Evolutionary conservation across 164 flowering plant species (phyloP).

Genomic region (Vitis rupestris): DNA sequence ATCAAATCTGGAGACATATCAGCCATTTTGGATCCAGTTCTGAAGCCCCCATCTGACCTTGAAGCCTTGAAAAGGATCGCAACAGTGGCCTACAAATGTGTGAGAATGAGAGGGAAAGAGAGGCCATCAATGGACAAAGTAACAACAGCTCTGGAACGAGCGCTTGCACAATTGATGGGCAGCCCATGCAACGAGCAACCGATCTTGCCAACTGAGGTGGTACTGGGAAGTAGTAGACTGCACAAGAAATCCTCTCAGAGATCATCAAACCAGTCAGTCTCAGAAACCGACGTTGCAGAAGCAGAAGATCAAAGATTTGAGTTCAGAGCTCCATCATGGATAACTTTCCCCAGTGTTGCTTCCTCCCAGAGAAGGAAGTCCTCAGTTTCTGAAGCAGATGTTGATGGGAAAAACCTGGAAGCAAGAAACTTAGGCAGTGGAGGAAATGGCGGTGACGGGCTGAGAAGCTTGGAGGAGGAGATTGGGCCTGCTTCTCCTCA

Average conservation of each 20-base stretch:
- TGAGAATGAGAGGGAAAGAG: slow-evolving; percentile 92
- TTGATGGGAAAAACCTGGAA: slow-evolving; percentile 52
- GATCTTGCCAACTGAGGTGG: slow-evolving; percentile 90
- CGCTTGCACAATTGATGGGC: slow-evolving; percentile 85
- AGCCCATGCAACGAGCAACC: slow-evolving; percentile 83
- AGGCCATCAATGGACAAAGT: slow-evolving; percentile 98
- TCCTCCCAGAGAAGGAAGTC: slow-evolving; percentile 95
- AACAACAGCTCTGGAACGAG: slow-evolving; percentile 80
- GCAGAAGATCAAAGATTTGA: slow-evolving; percentile 78
- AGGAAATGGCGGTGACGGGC: slow-evolving; percentile 44
- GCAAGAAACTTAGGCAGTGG: slow-evolving; percentile 32
- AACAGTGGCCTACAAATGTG: slow-evolving; percentile 81
- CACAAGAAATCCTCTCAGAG: slow-evolving; percentile 87
- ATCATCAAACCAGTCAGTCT: slow-evolving; percentile 64
- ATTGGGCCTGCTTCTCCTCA: slow-evolving; percentile 94
- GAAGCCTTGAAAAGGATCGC: slow-evolving; percentile 81
- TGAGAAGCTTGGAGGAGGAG: slow-evolving; percentile 86
- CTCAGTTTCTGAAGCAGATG: slow-evolving; percentile 77
- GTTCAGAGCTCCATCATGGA: slow-evolving; percentile 95
- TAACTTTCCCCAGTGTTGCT: slow-evolving; percentile 91
- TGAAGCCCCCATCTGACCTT: slow-evolving; percentile 60
- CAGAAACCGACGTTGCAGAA: slow-evolving; percentile 55
- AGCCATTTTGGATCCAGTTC: slow-evolving; percentile 64
- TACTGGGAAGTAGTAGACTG: slow-evolving; percentile 83
- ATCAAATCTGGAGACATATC: slow-evolving; percentile 69